These are phyloP conservation scores for Xylaria curta DNA, from an alignment of 495 filamentous ascomycete genomes.

Conservation along the genomic window DNA sequence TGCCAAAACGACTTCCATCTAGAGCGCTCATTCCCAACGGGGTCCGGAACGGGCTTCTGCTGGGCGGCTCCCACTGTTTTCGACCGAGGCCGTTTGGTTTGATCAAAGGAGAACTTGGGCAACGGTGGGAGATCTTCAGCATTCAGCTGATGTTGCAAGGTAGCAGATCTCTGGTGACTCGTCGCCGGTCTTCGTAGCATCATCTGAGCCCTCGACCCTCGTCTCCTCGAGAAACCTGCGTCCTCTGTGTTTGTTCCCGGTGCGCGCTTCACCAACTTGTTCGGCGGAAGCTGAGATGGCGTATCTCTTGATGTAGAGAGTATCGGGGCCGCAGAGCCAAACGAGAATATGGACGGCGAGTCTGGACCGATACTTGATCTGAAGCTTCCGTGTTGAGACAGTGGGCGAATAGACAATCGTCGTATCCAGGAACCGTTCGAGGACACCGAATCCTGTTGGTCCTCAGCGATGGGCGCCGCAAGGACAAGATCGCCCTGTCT, in stretches of 20 bases:
- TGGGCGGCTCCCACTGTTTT: constrained; percentile 31
- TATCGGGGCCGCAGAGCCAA: constrained; percentile 73
- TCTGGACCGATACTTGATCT: constrained; percentile 69
- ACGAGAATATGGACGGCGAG: constrained; percentile 73
- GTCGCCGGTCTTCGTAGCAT: constrained; percentile 80
- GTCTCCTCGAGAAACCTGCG: constrained; percentile 44
- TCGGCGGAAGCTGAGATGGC: constrained; percentile 61
- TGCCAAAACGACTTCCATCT: constrained; percentile 59
- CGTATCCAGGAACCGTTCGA: constrained; percentile 76
- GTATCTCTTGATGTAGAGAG: constrained; percentile 49
- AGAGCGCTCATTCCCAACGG: constrained; percentile 30
- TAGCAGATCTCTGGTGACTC: constrained; percentile 83
- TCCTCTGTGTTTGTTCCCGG: constrained; percentile 62
- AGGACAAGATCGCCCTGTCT: constrained; percentile 45
- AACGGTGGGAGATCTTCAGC: constrained; percentile 33
- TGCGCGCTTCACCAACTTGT: constrained; percentile 89
- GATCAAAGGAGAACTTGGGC: constrained; percentile 46
- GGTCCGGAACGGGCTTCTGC: constrained; percentile 23
- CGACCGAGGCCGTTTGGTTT: constrained; percentile 34
- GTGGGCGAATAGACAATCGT: constrained; percentile 71
- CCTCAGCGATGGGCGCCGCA: constrained; percentile 44
- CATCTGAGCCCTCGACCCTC: constrained; percentile 59
- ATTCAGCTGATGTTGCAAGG: constrained; percentile 60
- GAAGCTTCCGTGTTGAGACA: constrained; percentile 74
- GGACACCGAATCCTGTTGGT: constrained; percentile 56